A percentile compares a stretch with the other conserved stretches of the same genome.
These are phyloP conservation scores for Gonapodya sp. DNA, from an alignment of 192 early-diverging fungal genomes.

Conservation along the genomic window DNA sequence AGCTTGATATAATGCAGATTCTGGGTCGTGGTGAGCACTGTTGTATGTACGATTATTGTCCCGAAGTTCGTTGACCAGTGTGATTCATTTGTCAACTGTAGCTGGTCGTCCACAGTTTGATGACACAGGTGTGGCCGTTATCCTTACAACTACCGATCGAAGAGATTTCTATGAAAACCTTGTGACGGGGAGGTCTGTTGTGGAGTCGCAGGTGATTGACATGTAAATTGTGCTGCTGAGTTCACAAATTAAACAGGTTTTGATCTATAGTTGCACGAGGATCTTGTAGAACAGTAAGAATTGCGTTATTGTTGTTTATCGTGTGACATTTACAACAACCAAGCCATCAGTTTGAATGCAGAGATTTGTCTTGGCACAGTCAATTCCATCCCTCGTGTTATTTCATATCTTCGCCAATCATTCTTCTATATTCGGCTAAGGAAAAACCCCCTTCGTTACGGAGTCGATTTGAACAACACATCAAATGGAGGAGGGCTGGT, in stretches of 20 bases:
- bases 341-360: neutral
- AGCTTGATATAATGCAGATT: slow-evolving; percentile 63
- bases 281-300: neutral
- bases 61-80: slow-evolving; percentile 29
- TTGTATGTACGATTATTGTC: no score
- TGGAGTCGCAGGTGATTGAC: neutral
- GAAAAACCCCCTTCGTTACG: neutral
- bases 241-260: no score
- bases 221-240: neutral
- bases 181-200: slow-evolving; percentile 19
- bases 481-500: neutral
- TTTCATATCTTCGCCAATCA: neutral
- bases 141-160: slow-evolving; percentile 41
- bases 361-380: neutral
- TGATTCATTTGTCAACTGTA: neutral
- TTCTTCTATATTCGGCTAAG: neutral
- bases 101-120: slow-evolving; percentile 40
- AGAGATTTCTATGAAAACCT: slow-evolving; percentile 37
- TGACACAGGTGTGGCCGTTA: slow-evolving; percentile 48
- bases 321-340: no score
- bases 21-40: slow-evolving; percentile 65
- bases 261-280: neutral
- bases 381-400: neutral
- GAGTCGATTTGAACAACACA: neutral
- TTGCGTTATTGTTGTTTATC: no score